Percentiles rank a stretch among this genome's conserved stretches.
Evolutionary conservation across 352 stramenopile genomes (phyloP).

Genomic region (Blastocystis sp.): DNA sequence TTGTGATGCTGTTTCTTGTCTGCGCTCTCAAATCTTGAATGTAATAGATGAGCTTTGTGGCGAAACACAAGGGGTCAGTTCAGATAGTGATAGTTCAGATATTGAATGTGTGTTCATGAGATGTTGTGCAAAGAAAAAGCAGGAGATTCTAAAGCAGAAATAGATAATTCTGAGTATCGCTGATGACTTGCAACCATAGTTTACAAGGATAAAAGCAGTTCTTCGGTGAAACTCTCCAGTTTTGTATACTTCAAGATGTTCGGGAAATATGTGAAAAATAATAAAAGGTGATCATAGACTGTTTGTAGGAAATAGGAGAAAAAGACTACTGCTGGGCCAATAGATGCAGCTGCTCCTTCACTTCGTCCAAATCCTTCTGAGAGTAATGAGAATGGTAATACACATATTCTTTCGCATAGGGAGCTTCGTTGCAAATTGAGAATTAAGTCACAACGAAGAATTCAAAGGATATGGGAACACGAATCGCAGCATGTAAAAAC

Average conservation of each 20-base stretch:
- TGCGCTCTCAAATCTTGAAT: background rate
- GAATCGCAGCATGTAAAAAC: slow-evolving; percentile 53
- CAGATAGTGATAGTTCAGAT: slow-evolving; percentile 20
- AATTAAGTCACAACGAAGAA: background rate
- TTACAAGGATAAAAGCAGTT: too few species aligned
- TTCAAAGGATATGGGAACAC: slow-evolving; percentile 33
- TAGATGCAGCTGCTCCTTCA: slow-evolving; percentile 44
- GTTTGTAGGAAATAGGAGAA: background rate
- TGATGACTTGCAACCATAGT: too few species aligned
- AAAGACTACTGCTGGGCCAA: background rate
- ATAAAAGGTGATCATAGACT: background rate
- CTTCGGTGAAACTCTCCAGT: too few species aligned
- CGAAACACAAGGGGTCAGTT: too few species aligned
- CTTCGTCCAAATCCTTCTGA: slow-evolving; percentile 38
- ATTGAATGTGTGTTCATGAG: background rate
- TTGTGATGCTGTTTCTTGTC: background rate
- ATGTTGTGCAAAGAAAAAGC: too few species aligned
- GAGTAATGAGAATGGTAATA: slow-evolving; percentile 56
- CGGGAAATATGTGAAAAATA: background rate
- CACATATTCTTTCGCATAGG: slow-evolving; percentile 10
- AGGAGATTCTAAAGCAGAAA: too few species aligned
- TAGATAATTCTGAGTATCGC: too few species aligned
- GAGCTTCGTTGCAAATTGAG: background rate
- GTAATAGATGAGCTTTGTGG: background rate
- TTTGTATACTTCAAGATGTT: too few species aligned